Evolutionary conservation across 208 protist genomes (phyloP).

Genomic region (Acanthamoeba castellanii): DNA sequence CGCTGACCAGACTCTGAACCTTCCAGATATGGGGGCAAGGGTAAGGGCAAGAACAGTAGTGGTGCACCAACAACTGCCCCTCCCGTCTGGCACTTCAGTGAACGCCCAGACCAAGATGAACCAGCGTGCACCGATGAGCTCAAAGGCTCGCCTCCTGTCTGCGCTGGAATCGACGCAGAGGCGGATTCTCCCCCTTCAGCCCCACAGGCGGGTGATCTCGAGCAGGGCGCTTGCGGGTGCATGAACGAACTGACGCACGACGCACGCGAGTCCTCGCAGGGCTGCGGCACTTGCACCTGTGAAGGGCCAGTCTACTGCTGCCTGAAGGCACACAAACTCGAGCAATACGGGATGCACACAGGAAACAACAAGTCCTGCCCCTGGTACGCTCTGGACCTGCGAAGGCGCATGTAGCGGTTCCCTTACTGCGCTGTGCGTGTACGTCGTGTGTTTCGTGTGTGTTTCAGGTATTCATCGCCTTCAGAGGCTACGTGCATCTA

Average conservation of each 20-base stretch:
- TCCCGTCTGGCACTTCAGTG: no score
- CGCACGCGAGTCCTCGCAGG: neutral
- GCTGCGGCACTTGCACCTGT: neutral
- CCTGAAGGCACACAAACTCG: neutral
- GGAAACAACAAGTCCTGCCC: neutral
- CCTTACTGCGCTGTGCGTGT: no score
- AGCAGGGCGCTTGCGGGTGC: neutral
- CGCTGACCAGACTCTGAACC: neutral
- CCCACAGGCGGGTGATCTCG: neutral
- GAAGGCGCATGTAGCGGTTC: no score
- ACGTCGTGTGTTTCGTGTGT: no score
- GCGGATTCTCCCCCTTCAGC: neutral
- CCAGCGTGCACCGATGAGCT: no score
- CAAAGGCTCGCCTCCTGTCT: neutral
- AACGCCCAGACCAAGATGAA: no score
- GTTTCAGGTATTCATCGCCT: neutral
- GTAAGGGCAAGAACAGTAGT: no score
- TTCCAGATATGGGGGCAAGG: neutral
- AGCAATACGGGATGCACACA: neutral
- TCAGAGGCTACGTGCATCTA: neutral
- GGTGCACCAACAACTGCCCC: no score
- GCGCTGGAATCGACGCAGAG: neutral
- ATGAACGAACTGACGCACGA: neutral
- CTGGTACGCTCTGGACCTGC: neutral
- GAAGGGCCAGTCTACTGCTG: constrained; percentile 40